A percentile compares a stretch with the other conserved stretches of the same genome.
phyloP scores from a whole-genome alignment of 106 monocot species.

The Dendrobium huoshanense region DNA sequence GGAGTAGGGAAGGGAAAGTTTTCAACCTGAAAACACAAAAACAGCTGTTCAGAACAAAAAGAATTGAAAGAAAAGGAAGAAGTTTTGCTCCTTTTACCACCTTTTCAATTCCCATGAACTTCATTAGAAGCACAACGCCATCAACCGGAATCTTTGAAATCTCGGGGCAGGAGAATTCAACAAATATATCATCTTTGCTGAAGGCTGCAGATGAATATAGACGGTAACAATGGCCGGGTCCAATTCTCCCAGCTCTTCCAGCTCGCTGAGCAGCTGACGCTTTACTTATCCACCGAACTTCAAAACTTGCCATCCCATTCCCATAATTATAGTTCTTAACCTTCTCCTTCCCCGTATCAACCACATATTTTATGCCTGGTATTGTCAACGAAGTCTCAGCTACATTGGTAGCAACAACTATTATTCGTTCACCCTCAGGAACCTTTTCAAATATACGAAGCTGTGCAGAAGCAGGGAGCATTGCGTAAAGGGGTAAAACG shows the following conservation, averaged over 20 bases:
- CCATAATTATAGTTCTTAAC: slow-evolving; percentile 69
- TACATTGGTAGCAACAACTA: slow-evolving; percentile 95
- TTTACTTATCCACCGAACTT: slow-evolving; percentile 93
- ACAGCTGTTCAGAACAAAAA: not conserved
- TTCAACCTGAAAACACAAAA: slow-evolving; percentile 47
- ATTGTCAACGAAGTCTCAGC: slow-evolving; percentile 97
- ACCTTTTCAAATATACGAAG: slow-evolving; percentile 76
- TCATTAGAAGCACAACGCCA: slow-evolving; percentile 87
- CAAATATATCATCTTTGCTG: slow-evolving; percentile 65
- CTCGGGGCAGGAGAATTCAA: slow-evolving; percentile 73
- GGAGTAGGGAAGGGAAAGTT: slow-evolving; percentile 98
- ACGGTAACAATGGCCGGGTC: slow-evolving; percentile 88
- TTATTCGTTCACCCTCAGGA: slow-evolving; percentile 69
- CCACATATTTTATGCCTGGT: slow-evolving; percentile 95
- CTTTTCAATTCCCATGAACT: slow-evolving; percentile 88
- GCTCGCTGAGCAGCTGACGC: slow-evolving; percentile 90
- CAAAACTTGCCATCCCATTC: slow-evolving; percentile 66
- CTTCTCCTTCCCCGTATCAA: slow-evolving; percentile 96
- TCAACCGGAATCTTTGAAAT: slow-evolving; percentile 81
- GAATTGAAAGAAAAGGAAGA: not conserved
- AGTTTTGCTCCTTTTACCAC: slow-evolving; percentile 16
- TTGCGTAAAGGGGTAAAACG: slow-evolving; percentile 92
- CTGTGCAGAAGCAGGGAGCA: slow-evolving; percentile 76
- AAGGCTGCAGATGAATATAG: slow-evolving; percentile 88
- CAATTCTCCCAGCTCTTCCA: slow-evolving; percentile 92